Percentiles rank a stretch among this genome's conserved stretches.
These are phyloP conservation scores for Saccharum hybrid DNA, from an alignment of 202 grass and related monocot genomes.

Conservation along the genomic window DNA sequence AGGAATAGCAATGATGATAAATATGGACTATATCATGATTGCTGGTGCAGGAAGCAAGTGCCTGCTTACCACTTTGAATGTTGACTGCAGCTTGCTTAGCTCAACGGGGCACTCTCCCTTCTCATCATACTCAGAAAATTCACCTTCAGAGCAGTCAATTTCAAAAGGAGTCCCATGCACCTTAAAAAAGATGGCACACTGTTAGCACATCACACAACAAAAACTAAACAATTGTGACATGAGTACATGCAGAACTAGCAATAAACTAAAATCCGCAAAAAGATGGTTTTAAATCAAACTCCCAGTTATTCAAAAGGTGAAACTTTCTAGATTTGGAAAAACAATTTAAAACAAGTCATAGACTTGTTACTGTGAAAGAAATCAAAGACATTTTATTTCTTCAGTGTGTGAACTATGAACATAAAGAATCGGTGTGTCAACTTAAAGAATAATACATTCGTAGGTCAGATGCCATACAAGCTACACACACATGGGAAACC, in stretches of 20 bases:
- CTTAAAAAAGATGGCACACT: constrained; percentile 36
- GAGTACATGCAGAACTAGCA: constrained; percentile 4
- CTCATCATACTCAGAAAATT: constrained; percentile 92
- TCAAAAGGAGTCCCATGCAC: constrained; percentile 64
- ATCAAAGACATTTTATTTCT: constrained; percentile 27
- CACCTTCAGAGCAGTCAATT: constrained; percentile 81
- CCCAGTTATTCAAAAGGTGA: not conserved
- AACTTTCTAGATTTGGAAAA: not conserved
- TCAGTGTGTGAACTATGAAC: not conserved
- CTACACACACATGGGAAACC: not conserved
- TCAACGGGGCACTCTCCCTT: constrained; percentile 79
- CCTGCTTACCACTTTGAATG: constrained; percentile 84
- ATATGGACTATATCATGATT: not conserved
- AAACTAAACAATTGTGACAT: not conserved
- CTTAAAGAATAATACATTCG: not conserved
- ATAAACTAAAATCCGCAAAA: constrained; percentile 20
- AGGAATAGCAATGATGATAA: too few species aligned
- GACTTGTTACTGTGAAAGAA: constrained; percentile 7
- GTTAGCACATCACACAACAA: constrained; percentile 37
- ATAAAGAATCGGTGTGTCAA: not conserved
- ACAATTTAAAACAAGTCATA: constrained; percentile 11
- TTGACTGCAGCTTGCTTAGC: constrained; percentile 64
- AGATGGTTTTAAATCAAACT: not conserved
- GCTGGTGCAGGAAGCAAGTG: not conserved
- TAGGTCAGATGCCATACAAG: not conserved